Conservation (phyloP, 1,284 basidiomycete genomes). For the Anthracocystis setariae region DNA sequence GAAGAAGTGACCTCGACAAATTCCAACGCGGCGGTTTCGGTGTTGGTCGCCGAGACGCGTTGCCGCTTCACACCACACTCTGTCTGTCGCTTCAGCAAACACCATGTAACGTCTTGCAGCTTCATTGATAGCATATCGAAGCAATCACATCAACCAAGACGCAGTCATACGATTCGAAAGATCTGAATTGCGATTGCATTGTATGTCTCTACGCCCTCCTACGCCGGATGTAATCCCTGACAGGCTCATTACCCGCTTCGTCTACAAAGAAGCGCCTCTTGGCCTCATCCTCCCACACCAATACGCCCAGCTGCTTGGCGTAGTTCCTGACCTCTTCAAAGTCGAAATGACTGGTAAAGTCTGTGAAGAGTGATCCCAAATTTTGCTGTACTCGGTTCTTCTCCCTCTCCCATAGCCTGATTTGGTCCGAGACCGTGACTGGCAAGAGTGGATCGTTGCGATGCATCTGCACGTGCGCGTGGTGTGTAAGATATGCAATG, state of each 20-base stretch:
- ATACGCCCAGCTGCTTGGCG: slow-evolving; percentile 81
- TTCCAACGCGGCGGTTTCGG: not conserved
- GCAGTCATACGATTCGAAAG: not conserved
- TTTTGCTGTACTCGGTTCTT: slow-evolving; percentile 79
- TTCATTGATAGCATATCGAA: no score
- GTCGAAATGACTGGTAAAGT: slow-evolving; percentile 85
- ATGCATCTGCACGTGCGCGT: slow-evolving; percentile 98
- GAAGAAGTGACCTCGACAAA: slow-evolving; percentile 3
- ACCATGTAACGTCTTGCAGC: no score
- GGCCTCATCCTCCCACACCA: slow-evolving; percentile 79
- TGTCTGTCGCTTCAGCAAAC: no score
- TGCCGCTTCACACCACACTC: no score
- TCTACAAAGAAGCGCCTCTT: slow-evolving; percentile 85
- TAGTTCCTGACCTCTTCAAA: slow-evolving; percentile 87
- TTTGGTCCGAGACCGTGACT: slow-evolving; percentile 96
- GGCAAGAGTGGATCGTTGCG: slow-evolving; percentile 90
- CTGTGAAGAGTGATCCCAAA: slow-evolving; percentile 77
- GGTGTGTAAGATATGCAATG: slow-evolving; percentile 90
- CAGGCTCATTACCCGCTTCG: slow-evolving; percentile 73
- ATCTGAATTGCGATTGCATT: not conserved
- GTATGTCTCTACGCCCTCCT: slow-evolving; percentile 24
- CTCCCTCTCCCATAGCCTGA: slow-evolving; percentile 96
- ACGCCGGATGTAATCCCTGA: slow-evolving; percentile 58
- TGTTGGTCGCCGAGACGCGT: slow-evolving; percentile 2
- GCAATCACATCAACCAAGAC: no score